Evolutionary conservation across 805 yeast species (phyloP).

Genomic region (Zygosaccharomyces pseudorouxii): DNA sequence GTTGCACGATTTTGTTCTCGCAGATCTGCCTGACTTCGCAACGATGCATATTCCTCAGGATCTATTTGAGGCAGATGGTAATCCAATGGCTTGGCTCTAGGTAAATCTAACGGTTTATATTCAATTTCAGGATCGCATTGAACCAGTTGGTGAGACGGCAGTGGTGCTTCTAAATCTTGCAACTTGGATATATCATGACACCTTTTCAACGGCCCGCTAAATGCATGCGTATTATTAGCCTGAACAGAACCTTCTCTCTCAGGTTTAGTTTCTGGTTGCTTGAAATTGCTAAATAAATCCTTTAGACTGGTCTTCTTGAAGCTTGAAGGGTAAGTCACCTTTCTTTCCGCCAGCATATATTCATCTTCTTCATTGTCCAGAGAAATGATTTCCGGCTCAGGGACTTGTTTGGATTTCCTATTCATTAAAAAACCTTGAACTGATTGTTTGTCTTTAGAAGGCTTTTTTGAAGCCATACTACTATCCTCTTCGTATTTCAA

Average conservation of each 20-base stretch:
- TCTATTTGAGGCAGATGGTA: slow-evolving; percentile 4
- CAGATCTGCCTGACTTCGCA: slow-evolving; percentile 13
- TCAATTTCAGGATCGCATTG: slow-evolving; percentile 11
- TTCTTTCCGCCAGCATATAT: slow-evolving; percentile 2
- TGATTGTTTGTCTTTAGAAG: slow-evolving; percentile 11
- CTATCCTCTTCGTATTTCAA: slow-evolving; percentile 1
- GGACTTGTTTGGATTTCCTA: slow-evolving; percentile 5
- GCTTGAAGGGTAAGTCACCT: slow-evolving; percentile 14
- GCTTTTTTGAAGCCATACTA: slow-evolving; percentile 1
- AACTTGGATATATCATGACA: slow-evolving; percentile 18
- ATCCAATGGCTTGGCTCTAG: background rate
- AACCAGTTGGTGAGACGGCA: slow-evolving; percentile 18
- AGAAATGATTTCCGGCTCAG: slow-evolving; percentile 13
- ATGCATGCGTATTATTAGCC: background rate
- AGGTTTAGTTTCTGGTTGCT: slow-evolving; percentile 6
- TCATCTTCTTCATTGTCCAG: slow-evolving; percentile 16
- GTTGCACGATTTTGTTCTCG: slow-evolving; percentile 1
- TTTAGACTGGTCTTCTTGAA: slow-evolving; percentile 25
- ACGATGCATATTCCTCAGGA: slow-evolving; percentile 16
- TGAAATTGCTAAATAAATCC: slow-evolving; percentile 21
- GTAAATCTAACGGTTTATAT: background rate
- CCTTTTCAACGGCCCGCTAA: slow-evolving; percentile 13
- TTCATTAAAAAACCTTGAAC: slow-evolving; percentile 21
- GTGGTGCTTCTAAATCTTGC: slow-evolving; percentile 18
- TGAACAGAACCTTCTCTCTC: slow-evolving; percentile 2